phyloP scores from a whole-genome alignment of 2,329 filamentous ascomycete genomes.

The Apiospora hydei region DNA sequence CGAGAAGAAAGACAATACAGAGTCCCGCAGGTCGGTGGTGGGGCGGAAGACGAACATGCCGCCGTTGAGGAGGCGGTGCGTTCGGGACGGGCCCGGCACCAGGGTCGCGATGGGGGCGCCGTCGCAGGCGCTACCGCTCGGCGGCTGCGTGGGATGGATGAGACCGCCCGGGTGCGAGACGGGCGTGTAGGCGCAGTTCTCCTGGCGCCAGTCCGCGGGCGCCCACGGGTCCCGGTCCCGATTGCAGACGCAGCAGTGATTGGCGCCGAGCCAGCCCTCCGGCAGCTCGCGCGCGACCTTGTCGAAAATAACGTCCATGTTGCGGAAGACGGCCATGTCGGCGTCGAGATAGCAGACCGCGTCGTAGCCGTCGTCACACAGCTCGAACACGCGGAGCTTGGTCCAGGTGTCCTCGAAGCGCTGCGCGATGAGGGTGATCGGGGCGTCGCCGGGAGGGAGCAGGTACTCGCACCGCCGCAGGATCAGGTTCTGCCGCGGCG shows the following conservation, averaged over 20 bases:
- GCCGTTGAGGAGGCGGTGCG: slow-evolving; percentile 56
- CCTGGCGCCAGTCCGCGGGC: slow-evolving; percentile 52
- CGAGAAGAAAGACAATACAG: slow-evolving; percentile 50
- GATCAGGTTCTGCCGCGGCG: slow-evolving; percentile 47
- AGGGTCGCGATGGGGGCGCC: neutral
- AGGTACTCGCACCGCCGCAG: slow-evolving; percentile 49
- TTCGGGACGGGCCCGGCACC: slow-evolving; percentile 36
- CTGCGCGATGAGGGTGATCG: slow-evolving; percentile 53
- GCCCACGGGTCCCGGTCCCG: slow-evolving; percentile 58
- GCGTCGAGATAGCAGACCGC: slow-evolving; percentile 59
- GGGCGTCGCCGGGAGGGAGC: slow-evolving; percentile 42
- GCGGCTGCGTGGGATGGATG: slow-evolving; percentile 42
- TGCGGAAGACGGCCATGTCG: slow-evolving; percentile 55
- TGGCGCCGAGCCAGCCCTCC: slow-evolving; percentile 52
- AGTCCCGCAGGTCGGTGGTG: slow-evolving; percentile 43
- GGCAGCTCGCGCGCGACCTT: slow-evolving; percentile 41
- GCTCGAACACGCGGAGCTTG: slow-evolving; percentile 60
- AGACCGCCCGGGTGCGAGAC: slow-evolving; percentile 46
- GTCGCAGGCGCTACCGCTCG: slow-evolving; percentile 24
- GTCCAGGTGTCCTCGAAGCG: slow-evolving; percentile 63
- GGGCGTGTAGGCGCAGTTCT: slow-evolving; percentile 57
- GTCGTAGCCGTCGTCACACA: slow-evolving; percentile 43
- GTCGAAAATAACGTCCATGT: slow-evolving; percentile 55
- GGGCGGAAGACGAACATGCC: slow-evolving; percentile 60
- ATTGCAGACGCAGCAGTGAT: slow-evolving; percentile 61